Conservation (phyloP, 108 stramenopile genomes). For the Cyclotella baltica region DNA sequence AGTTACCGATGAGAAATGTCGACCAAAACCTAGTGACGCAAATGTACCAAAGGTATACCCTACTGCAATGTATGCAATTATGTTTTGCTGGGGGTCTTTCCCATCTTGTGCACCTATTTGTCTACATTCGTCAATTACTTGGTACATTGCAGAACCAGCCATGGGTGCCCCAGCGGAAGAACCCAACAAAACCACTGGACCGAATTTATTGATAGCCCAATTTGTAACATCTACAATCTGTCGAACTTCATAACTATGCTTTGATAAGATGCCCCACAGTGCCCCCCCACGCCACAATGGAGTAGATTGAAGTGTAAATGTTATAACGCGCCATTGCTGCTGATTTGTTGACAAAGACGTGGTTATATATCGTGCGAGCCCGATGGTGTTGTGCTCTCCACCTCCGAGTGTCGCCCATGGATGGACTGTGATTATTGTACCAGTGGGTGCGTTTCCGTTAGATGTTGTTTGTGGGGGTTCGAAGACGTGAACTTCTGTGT, state of each 20-base stretch:
- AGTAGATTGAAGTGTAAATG: conserved; percentile 31
- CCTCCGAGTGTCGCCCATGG: conserved; percentile 43
- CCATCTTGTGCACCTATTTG: background rate
- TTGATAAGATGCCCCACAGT: conserved; percentile 24
- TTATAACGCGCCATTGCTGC: conserved; percentile 36
- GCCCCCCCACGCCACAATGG: conserved; percentile 31
- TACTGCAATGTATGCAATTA: conserved; percentile 30
- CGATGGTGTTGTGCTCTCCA: conserved; percentile 46
- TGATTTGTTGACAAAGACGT: background rate
- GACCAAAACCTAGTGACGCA: conserved; percentile 32
- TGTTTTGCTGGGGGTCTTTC: background rate
- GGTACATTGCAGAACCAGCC: conserved; percentile 20
- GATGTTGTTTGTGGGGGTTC: conserved; percentile 11
- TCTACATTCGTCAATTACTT: background rate
- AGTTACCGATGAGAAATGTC: conserved; percentile 32
- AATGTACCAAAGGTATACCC: conserved; percentile 39
- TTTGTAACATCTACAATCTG: conserved; percentile 36
- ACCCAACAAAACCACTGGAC: conserved; percentile 26
- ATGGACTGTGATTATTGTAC: conserved; percentile 42
- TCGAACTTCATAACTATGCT: conserved; percentile 30
- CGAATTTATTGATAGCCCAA: conserved; percentile 19
- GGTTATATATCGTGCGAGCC: conserved; percentile 22
- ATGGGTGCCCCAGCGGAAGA: conserved; percentile 42
- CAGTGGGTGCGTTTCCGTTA: background rate
- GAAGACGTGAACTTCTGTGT: conserved; percentile 30